Evolutionary conservation across 169 alveolate genomes (phyloP), one percentile per base, ranked within the genome.

Genomic region (Eimeria nieschulzi): DNA sequence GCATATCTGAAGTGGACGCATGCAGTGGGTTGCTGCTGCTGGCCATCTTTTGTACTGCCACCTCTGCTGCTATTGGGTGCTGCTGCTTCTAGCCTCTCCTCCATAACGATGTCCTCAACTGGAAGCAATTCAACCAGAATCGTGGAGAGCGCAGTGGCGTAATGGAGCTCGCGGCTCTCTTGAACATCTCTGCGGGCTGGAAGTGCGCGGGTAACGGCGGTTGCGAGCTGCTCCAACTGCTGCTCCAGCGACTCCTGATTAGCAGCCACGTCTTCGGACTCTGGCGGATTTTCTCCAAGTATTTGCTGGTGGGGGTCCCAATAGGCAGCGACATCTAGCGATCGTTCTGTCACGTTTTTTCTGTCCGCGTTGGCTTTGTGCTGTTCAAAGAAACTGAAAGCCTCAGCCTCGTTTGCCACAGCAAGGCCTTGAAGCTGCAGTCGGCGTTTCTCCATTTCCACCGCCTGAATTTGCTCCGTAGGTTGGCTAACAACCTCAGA

Each of bases 371-470:
- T 56, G 26, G 88, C 88, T 6, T 5, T 25, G 39, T 59, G 63
- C 26, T 80, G 76, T 61, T 19, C 17, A 8, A 80, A 80, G 75
- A 79, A 79, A 59, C 51, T 26, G 39, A 61, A 26, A 10, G 76
- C 88, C 70, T 55, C 75, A 56, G 51, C 0, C 33, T 80, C 88
- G 76, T 80, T 75, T 23, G 88, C 64, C 9, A 80, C 88, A 23
- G 23, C 61, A 80, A 80, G 23, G 76, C 88, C 88, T 51, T 61
- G 88, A 15, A 51, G 33, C 5, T 68, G 75, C 61, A 80, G 75
- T 17, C 88, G 88, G 76, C 63, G 56, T 75, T 80, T 80, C 75
- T 80, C 88, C 76, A 33, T 80, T 75, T 80, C 88, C 59, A 80
- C 88, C 19, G 33, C 75, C 75, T 61, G 76, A 72, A 80, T 21